A percentile compares a stretch with the other conserved stretches of the same genome.
These are phyloP conservation scores for Nannizzia gypsea DNA, from an alignment of 2,329 filamentous ascomycete genomes.

Conservation along the genomic window DNA sequence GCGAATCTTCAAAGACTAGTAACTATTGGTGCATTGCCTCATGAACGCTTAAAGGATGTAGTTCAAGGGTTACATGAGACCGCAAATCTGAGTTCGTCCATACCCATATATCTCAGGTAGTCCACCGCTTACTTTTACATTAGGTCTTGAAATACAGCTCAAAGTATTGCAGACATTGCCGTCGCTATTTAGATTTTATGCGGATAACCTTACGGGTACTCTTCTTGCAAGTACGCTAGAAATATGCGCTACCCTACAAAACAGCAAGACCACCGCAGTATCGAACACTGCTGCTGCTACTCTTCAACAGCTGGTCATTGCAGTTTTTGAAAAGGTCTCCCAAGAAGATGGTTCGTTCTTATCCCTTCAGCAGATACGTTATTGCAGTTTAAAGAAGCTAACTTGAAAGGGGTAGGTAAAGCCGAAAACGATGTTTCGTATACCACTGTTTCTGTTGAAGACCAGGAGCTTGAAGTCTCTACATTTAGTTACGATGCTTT, in stretches of 20 bases:
- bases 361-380: neutral
- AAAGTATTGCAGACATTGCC: slow-evolving; percentile 91
- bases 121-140: slow-evolving; percentile 12
- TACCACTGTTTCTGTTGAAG: slow-evolving; percentile 55
- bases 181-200: slow-evolving; percentile 81
- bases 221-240: slow-evolving; percentile 72
- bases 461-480: slow-evolving; percentile 54
- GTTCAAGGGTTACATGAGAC: slow-evolving; percentile 80
- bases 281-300: slow-evolving; percentile 96
- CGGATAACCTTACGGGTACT: slow-evolving; percentile 65
- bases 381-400: neutral
- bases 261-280: slow-evolving; percentile 83
- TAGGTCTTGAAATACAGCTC: slow-evolving; percentile 74
- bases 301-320: slow-evolving; percentile 81
- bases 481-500: slow-evolving; percentile 77
- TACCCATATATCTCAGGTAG: neutral
- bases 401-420: neutral
- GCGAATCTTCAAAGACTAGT: slow-evolving; percentile 83
- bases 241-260: slow-evolving; percentile 83
- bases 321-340: slow-evolving; percentile 84
- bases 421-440: neutral
- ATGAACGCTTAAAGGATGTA: slow-evolving; percentile 69
- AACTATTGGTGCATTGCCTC: slow-evolving; percentile 66
- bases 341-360: slow-evolving; percentile 59
- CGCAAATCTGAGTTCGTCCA: slow-evolving; percentile 52